Percentiles rank a stretch among this genome's conserved stretches.
These are phyloP conservation scores for Agaricus blazei DNA, from an alignment of 768 basidiomycete genomes.

Conservation along the genomic window DNA sequence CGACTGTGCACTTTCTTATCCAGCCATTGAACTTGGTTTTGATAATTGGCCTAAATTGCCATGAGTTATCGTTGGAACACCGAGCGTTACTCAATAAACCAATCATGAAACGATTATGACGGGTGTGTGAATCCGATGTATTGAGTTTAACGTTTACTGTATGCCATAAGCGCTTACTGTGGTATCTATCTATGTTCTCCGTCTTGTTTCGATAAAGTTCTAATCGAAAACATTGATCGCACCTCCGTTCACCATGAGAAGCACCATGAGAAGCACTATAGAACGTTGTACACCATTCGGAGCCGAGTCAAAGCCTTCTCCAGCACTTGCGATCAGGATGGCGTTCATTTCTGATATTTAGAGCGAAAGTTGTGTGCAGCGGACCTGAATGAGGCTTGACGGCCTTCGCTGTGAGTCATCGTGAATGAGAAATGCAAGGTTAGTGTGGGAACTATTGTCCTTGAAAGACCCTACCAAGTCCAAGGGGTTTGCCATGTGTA, in stretches of 20 bases:
- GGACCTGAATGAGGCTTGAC: too few species aligned
- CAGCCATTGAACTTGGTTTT: slow-evolving; percentile 65
- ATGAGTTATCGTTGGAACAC: neutral
- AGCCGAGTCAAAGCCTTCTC: too few species aligned
- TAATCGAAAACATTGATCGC: neutral
- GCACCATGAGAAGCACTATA: neutral
- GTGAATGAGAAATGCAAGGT: neutral
- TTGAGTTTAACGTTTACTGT: too few species aligned
- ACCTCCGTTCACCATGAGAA: neutral
- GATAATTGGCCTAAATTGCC: slow-evolving; percentile 50
- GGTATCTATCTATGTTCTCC: too few species aligned
- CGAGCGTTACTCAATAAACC: too few species aligned
- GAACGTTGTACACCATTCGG: neutral
- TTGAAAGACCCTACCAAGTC: too few species aligned
- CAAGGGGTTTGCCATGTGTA: too few species aligned
- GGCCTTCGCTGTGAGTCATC: neutral
- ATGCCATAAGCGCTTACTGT: too few species aligned
- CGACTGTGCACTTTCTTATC: slow-evolving; percentile 12
- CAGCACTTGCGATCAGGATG: neutral
- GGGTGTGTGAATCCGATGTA: too few species aligned
- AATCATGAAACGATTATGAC: too few species aligned
- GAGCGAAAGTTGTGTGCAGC: neutral
- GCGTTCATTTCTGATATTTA: neutral
- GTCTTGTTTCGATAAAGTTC: neutral
- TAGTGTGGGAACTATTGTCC: neutral